A percentile compares a stretch with the other conserved stretches of the same genome.
These are phyloP conservation scores for Neolentinus lepideus DNA, from an alignment of 1,284 basidiomycete genomes.

Conservation along the genomic window DNA sequence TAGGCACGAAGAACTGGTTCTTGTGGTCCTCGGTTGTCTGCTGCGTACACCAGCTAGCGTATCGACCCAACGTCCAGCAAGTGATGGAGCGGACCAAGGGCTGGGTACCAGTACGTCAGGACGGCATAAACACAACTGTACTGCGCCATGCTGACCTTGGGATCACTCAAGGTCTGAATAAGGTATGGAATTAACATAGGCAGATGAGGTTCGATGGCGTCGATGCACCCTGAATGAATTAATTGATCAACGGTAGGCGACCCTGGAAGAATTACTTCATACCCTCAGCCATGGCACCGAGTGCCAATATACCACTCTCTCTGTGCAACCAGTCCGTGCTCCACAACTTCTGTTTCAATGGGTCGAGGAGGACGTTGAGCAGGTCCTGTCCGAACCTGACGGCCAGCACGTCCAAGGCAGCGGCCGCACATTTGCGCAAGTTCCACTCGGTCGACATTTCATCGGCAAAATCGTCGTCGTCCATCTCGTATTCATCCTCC, in stretches of 20 bases:
- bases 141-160: conserved; percentile 56
- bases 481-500: conserved; percentile 79
- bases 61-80: conserved; percentile 99
- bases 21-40: conserved; percentile 81
- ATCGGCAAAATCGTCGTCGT: conserved; percentile 91
- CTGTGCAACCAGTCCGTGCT: conserved; percentile 90
- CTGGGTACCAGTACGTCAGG: conserved; percentile 29
- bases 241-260: conserved; percentile 6
- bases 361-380: conserved; percentile 82
- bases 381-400: conserved; percentile 87
- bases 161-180: conserved; percentile 84
- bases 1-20: conserved; percentile 88
- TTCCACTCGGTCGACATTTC: conserved; percentile 99
- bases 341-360: conserved; percentile 93
- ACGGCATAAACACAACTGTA: neutral
- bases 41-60: conserved; percentile 93
- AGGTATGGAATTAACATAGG: conserved; percentile 90
- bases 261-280: conserved; percentile 15
- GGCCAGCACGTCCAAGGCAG: conserved; percentile 94
- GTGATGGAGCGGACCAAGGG: conserved; percentile 97
- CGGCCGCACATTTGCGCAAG: conserved; percentile 95
- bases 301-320: conserved; percentile 92
- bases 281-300: conserved; percentile 99
- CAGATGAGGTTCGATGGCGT: conserved; percentile 91
- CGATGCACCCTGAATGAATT: conserved; percentile 77